These are phyloP conservation scores for Phaffia rhodozyma DNA, from an alignment of 1,284 basidiomycete species.

Conservation along the genomic window DNA sequence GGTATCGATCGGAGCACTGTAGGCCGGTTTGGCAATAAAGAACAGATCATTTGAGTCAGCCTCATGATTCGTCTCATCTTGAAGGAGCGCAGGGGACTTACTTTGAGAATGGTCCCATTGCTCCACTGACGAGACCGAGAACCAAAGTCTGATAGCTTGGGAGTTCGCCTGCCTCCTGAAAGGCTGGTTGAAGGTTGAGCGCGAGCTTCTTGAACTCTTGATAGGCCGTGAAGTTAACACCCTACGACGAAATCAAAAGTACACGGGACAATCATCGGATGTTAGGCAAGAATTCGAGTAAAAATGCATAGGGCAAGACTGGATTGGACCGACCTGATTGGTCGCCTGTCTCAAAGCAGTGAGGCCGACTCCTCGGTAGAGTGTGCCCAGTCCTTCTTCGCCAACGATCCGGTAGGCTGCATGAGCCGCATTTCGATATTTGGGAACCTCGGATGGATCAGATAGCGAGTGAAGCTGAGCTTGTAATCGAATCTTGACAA, in stretches of 20 bases:
- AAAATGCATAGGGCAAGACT: neutral
- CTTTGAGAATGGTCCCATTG: constrained; percentile 94
- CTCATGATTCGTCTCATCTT: too few species aligned
- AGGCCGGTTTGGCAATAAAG: too few species aligned
- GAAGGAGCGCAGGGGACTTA: neutral
- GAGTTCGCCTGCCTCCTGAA: constrained; percentile 44
- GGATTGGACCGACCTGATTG: constrained; percentile 62
- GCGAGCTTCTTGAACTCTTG: constrained; percentile 87
- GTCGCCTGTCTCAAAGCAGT: constrained; percentile 95
- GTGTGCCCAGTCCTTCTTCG: constrained; percentile 75
- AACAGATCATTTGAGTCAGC: too few species aligned
- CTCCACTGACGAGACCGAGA: constrained; percentile 89
- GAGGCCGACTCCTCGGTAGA: constrained; percentile 86
- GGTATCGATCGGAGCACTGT: constrained; percentile 77
- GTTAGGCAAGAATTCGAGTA: too few species aligned
- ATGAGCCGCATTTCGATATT: constrained; percentile 93
- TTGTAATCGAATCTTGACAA: constrained; percentile 96
- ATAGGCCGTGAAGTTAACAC: constrained; percentile 97
- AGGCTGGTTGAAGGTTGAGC: constrained; percentile 61
- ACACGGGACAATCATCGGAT: too few species aligned
- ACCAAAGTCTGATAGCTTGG: constrained; percentile 91
- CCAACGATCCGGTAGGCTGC: constrained; percentile 89
- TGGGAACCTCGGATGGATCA: constrained; percentile 84
- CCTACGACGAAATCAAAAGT: constrained; percentile 28
- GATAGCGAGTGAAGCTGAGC: constrained; percentile 96